Conservation (phyloP, 73 alveolate genomes). For the Uronychia setigera region DNA sequence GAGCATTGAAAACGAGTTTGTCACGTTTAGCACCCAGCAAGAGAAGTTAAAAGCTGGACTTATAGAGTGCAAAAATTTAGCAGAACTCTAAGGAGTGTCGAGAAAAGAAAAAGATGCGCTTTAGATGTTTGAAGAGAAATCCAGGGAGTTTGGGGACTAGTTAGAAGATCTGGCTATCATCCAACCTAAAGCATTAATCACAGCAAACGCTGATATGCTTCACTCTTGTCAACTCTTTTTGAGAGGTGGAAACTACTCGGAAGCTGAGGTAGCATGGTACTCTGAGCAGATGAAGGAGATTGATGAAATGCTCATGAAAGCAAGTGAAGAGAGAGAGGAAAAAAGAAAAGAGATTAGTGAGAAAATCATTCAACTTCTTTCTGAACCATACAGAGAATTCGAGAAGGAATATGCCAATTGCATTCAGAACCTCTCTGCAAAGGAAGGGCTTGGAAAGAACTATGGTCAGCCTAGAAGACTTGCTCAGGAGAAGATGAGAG, state of each 20-base stretch:
- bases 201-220: slow-evolving; percentile 79
- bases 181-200: slow-evolving; percentile 56
- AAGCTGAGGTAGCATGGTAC: slow-evolving; percentile 85
- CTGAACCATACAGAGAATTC: slow-evolving; percentile 77
- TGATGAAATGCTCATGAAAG: slow-evolving; percentile 67
- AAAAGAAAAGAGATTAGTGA: slow-evolving; percentile 64
- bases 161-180: slow-evolving; percentile 71
- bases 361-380: slow-evolving; percentile 62
- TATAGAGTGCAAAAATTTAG: slow-evolving; percentile 81
- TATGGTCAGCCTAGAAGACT: slow-evolving; percentile 95
- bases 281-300: slow-evolving; percentile 74
- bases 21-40: slow-evolving; percentile 59
- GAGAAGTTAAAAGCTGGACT: slow-evolving; percentile 77
- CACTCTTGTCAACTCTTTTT: slow-evolving; percentile 68
- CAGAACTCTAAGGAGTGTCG: slow-evolving; percentile 89
- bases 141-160: slow-evolving; percentile 63
- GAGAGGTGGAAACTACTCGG: slow-evolving; percentile 91
- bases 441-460: slow-evolving; percentile 93
- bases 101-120: slow-evolving; percentile 81
- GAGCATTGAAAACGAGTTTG: slow-evolving; percentile 76
- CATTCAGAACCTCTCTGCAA: slow-evolving; percentile 85
- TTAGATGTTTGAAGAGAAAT: slow-evolving; percentile 78
- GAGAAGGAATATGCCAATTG: slow-evolving; percentile 77
- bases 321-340: slow-evolving; percentile 63
- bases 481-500: slow-evolving; percentile 87